Evolutionary conservation across 2,329 filamentous ascomycete genomes (phyloP).

Genomic region (Pseudogymnoascus sp.): DNA sequence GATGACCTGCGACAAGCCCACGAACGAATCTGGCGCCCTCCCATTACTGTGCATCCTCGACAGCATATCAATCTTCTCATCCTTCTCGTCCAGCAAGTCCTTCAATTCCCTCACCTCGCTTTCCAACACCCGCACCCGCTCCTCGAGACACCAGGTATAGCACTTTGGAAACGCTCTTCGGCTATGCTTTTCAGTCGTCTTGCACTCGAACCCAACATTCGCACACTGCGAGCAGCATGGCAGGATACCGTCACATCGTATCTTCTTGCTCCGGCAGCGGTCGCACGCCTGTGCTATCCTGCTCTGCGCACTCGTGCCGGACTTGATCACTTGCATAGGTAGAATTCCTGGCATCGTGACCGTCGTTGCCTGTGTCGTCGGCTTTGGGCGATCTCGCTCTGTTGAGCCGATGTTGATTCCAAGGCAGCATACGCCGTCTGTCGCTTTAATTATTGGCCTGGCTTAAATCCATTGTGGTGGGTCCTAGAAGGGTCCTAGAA

Average conservation of each 20-base stretch:
- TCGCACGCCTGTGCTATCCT: conserved; percentile 95
- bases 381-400: no score
- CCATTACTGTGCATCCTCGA: conserved; percentile 66
- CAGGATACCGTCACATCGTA: conserved; percentile 88
- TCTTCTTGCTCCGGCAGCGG: conserved; percentile 92
- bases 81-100: conserved; percentile 87
- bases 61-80: conserved; percentile 95
- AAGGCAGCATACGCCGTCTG: no score
- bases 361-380: no score
- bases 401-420: no score
- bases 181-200: conserved; percentile 95
- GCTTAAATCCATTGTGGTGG: no score
- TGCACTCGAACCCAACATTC: conserved; percentile 96
- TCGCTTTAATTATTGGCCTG: no score
- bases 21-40: conserved; percentile 34
- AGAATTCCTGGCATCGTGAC: conserved; percentile 81
- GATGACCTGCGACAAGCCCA: background rate
- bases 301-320: conserved; percentile 81
- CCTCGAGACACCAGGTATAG: conserved; percentile 94
- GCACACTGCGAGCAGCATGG: conserved; percentile 93
- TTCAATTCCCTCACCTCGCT: conserved; percentile 81
- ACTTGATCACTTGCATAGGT: conserved; percentile 99
- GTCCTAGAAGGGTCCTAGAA: no score
- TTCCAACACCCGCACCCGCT: conserved; percentile 77
- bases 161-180: conserved; percentile 88